phyloP scores from a whole-genome alignment of 495 filamentous ascomycete species.

The Bombardia bombarda region DNA sequence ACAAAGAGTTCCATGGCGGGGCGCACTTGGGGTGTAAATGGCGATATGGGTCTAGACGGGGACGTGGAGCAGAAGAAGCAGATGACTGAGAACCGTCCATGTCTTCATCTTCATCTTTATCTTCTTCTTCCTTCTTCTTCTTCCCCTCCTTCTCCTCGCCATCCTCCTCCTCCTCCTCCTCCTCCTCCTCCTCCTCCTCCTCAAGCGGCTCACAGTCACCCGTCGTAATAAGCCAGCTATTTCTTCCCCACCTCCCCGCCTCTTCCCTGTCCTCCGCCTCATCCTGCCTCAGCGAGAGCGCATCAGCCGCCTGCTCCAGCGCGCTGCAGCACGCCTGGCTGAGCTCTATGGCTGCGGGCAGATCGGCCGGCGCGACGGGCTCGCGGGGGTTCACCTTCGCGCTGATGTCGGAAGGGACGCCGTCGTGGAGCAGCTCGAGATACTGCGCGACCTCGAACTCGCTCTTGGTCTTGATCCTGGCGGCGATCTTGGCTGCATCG shows the following conservation, averaged over 20 bases:
- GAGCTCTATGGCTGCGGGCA: conserved; percentile 70
- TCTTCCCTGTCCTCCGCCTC: conserved; percentile 46
- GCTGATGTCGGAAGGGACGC: conserved; percentile 11
- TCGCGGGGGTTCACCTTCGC: background rate
- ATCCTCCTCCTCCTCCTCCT: conserved; percentile 5
- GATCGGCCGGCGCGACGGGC: conserved; percentile 30
- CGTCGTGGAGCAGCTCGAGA: conserved; percentile 50
- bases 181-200: conserved; percentile 6
- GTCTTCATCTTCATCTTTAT: conserved; percentile 1
- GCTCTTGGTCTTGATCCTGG: conserved; percentile 61
- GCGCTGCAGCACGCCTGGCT: conserved; percentile 52
- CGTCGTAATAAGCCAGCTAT: conserved; percentile 11
- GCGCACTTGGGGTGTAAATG: too few relatives aligned
- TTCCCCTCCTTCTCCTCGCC: too few relatives aligned
- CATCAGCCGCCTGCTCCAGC: conserved; percentile 63
- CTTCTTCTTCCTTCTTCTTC: background rate
- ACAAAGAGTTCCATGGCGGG: conserved; percentile 49
- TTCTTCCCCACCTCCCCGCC: conserved; percentile 38
- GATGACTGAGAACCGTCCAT: too few relatives aligned
- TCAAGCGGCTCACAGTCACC: conserved; percentile 20
- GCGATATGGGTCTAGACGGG: too few relatives aligned
- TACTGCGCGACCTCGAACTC: conserved; percentile 66
- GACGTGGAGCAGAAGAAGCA: too few relatives aligned
- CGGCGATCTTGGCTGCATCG: conserved; percentile 51
- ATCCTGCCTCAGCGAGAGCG: conserved; percentile 50